Percentiles rank a stretch among this genome's conserved stretches.
Evolutionary conservation across 2,329 filamentous ascomycete genomes (phyloP).

Genomic region (Botrytis medusae): DNA sequence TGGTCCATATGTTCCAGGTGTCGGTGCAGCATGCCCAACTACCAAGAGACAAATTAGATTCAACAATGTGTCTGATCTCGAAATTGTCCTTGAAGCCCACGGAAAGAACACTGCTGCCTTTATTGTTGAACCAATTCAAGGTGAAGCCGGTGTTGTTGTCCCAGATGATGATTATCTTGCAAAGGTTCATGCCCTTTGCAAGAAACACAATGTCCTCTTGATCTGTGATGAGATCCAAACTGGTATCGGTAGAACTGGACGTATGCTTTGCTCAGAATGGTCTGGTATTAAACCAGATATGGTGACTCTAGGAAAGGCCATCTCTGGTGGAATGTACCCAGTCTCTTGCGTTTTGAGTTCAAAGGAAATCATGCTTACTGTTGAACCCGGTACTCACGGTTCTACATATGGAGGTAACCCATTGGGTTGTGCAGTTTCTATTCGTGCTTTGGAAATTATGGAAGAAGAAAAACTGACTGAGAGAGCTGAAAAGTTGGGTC

Average conservation of each 20-base stretch:
- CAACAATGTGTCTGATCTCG: constrained; percentile 80
- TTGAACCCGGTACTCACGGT: constrained; percentile 95
- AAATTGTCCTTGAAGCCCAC: constrained; percentile 74
- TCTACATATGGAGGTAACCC: constrained; percentile 99
- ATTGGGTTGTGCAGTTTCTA: constrained; percentile 90
- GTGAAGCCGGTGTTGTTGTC: constrained; percentile 94
- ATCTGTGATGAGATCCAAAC: constrained; percentile 99
- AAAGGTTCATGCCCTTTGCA: constrained; percentile 80
- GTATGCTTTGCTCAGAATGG: constrained; percentile 93
- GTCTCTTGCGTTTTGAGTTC: constrained; percentile 87
- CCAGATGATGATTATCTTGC: constrained; percentile 85
- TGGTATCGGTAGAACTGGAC: constrained; percentile 90
- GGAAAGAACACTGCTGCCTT: constrained; percentile 87
- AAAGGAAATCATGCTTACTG: constrained; percentile 90
- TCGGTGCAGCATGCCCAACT: constrained; percentile 73
- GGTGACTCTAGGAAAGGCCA: constrained; percentile 93
- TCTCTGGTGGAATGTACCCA: constrained; percentile 98
- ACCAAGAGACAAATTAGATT: constrained; percentile 80
- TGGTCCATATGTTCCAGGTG: constrained; percentile 87
- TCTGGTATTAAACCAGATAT: constrained; percentile 92
- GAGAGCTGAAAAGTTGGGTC: constrained; percentile 76
- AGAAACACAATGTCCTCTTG: constrained; percentile 90
- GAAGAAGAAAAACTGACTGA: constrained; percentile 87
- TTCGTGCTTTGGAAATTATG: constrained; percentile 90
- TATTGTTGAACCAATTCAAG: constrained; percentile 95